Evolutionary conservation across 805 yeast genomes (phyloP), one percentile per base, ranked within the genome.

Genomic region (Saccharomyces kudriavzevii): DNA sequence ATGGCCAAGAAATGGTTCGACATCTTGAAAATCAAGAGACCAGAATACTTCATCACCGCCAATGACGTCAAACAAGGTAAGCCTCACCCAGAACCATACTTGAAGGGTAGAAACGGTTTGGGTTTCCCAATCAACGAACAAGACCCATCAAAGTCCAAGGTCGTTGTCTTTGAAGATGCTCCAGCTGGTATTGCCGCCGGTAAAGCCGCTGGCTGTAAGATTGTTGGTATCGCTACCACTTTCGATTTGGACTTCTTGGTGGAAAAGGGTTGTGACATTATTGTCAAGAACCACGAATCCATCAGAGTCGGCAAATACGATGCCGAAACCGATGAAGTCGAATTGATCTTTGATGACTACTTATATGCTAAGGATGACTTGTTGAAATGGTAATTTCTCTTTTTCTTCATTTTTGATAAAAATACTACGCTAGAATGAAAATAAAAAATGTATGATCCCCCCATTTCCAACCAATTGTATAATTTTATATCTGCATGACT

Each of bases 171-270:
- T 65, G 96, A 88, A 74, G 96, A 88, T 68, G 95, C 96, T 48
- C 92, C 90, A 55, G 91, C 94, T 49, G 96, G 96, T 67, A 82
- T 87, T 58, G 72, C 80, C 62, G 92, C 96, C 43, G 96, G 95
- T 66, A 81, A 82, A 67, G 87, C 79, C 53, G 91, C 94, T 26
- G 95, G 91, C 55, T 89, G 94, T 68, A 77, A 79, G 66, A 85
- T 87, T 56, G 82, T 88, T 61, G 96, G 95, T 66, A 84, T 88
- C 70, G 86, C 91, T 60, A 84, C 92, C 56, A 83, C 94, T 52
- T 87, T 85, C 70, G 82, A 78, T 58, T 79, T 87, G 43, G 84
- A 82, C 56, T 78, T 78, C 66, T 85, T 88, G 55, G 78, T 83
- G 71, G 79, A 76, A 52, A 80, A 87, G 52, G 96, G 96, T 62